Base-by-base conservation (phyloP, 306 rosid species). In the Prunus mira region DNA sequence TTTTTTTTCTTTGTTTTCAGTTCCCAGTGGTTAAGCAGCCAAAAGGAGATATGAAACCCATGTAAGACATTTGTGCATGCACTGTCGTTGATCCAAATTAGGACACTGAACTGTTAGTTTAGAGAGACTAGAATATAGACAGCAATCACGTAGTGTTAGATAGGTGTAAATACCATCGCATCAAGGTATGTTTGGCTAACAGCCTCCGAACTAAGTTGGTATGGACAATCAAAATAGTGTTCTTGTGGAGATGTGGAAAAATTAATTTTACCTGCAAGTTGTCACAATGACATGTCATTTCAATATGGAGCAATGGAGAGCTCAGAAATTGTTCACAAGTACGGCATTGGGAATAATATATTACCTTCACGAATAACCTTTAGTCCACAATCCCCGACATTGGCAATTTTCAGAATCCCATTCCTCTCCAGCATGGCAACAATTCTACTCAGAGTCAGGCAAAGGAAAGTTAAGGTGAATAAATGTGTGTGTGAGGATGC, bases 161-260 rank as follows among this genome's bases (percentile, higher is more conserved):
- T 18, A 28, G 55, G 46, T 46, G 27, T 38, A 24, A 9, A 73
- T 89, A 94, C 97, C 92, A 24, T 74, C 30, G 97, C 99, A 77
- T 92, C 97, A 45, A 87, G 96, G 83, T 87, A 95, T 45, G 97
- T 95, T 82, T 95, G 99, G 79, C 97, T 91, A 65, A 81, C 84
- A n/a, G 69, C 73, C 86, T 86, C 87, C 69, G 97, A 95, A 87
- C 97, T 88, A 73, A 91, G 85, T 84, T 95, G 99, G 82, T 79
- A 95, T 47, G 97, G 99, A 78, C 97, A 95, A 54, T 95, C 92
- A 76, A 95, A 95, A 72, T 87, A 95, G 81, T 92, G 99, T 82
- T 95, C 99, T 82, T 92, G 99, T 12, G 97, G 97, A 77, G 86
- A 81, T 47, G 97, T 89, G 72, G 97, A 87, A 86, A 86, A 95